Percentiles rank a stretch among this genome's conserved stretches.
These are phyloP conservation scores for Rhizophora mangle DNA, from an alignment of 345 rosid genomes.

Conservation along the genomic window DNA sequence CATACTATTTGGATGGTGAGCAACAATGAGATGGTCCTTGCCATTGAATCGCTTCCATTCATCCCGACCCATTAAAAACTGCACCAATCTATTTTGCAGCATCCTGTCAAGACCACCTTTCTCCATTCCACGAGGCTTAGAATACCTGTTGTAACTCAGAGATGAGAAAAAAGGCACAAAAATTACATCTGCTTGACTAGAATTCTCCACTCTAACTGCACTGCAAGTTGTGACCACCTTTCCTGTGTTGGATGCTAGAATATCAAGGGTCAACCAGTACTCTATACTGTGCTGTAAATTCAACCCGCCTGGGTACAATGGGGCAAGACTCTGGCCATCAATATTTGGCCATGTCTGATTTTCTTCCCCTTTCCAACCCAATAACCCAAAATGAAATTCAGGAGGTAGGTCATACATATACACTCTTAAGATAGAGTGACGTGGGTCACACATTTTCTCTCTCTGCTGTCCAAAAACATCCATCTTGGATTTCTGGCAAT, in stretches of 20 bases:
- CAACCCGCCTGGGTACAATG: conserved; percentile 72
- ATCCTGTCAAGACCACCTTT: conserved; percentile 47
- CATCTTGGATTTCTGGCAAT: conserved; percentile 15
- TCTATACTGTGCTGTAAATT: conserved; percentile 88
- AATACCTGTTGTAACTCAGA: conserved; percentile 69
- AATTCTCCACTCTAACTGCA: conserved; percentile 56
- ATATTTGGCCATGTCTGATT: conserved; percentile 65
- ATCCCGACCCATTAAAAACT: conserved; percentile 16
- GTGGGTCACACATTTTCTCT: conserved; percentile 24
- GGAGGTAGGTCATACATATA: conserved; percentile 80
- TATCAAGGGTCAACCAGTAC: conserved; percentile 91
- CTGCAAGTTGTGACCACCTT: conserved; percentile 47
- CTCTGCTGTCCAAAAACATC: conserved; percentile 17
- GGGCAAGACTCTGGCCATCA: conserved; percentile 36
- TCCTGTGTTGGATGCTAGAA: conserved; percentile 57
- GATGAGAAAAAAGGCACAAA: conserved; percentile 87
- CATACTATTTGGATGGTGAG: conserved; percentile 85
- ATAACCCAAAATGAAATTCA: conserved; percentile 80
- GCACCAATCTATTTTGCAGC: conserved; percentile 63
- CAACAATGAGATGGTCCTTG: conserved; percentile 30
- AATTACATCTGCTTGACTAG: conserved; percentile 60
- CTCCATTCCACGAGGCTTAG: conserved; percentile 57
- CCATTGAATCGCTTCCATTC: conserved; percentile 28
- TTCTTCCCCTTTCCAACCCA: conserved; percentile 70
- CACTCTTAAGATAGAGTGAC: conserved; percentile 47